Evolutionary conservation across 805 yeast genomes (phyloP), one percentile per base, ranked within the genome.

Genomic region (Saccharomyces kudriavzevii): DNA sequence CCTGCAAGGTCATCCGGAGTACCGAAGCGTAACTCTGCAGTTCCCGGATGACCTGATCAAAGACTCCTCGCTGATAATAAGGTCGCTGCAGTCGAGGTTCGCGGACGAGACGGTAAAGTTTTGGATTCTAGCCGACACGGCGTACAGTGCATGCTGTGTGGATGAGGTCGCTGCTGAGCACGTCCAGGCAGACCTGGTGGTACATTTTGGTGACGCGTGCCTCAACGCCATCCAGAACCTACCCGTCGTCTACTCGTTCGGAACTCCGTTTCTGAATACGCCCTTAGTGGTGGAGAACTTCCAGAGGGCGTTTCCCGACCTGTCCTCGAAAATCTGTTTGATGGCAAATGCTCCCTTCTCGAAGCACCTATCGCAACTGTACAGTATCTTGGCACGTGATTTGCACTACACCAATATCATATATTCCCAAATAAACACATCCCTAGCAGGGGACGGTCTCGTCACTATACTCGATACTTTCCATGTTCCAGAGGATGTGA

Each of bases 101-200:
- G 59, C 46, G 3, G 31, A 48, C 13, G 50, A 47, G 5, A 40
- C 46, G 17, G 74, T 76, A 58, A 72, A 77, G 49, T 77, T 86
- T 10, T 92, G 92, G 87, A 80, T 92, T 17, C 72, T 94, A 40
- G 99, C 98, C 0, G 99, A 94, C 65, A 92, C 99, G 0, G 89
- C 97, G 0, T 94, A 94, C 64, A 88, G 96, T 28, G 77, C 96
- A 0, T 94, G 99, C 69, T 94, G 99, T 71, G 85, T 92, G 10
- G 99, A 94, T 68, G 97, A 91, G 64, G 95, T 92, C 27, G 98
- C 99, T 0, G 96, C 97, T 0, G 91, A 87, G 64, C 99, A 94
- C 68, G 95, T 92, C 14, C 66, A 74, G 5, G 90, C 94, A 5
- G 96, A 92, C 58, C 70, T 87, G 4, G 89, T 94, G 28, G 82